These are phyloP conservation scores for Cyclotella cryptica DNA, from an alignment of 108 stramenopile genomes.

Conservation along the genomic window DNA sequence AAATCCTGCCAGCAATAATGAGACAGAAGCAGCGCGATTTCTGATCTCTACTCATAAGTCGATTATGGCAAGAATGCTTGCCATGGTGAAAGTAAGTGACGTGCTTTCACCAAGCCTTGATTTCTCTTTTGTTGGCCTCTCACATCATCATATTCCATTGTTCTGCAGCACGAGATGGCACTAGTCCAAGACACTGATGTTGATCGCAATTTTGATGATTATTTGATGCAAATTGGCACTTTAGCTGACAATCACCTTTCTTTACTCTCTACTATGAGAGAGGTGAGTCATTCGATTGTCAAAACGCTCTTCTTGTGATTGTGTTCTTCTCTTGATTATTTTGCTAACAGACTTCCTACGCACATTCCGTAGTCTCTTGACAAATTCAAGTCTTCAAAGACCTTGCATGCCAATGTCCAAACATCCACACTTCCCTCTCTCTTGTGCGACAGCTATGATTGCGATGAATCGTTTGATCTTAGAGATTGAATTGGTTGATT, in stretches of 20 bases:
- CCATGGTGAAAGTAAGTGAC: slow-evolving; percentile 64
- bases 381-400: slow-evolving; percentile 13
- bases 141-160: background rate
- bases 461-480: slow-evolving; percentile 30
- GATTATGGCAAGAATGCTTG: slow-evolving; percentile 67
- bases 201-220: slow-evolving; percentile 72
- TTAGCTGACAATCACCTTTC: slow-evolving; percentile 64
- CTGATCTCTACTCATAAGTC: slow-evolving; percentile 65
- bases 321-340: background rate
- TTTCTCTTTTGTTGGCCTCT: slow-evolving; percentile 3
- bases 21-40: slow-evolving; percentile 46
- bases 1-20: background rate
- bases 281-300: slow-evolving; percentile 22
- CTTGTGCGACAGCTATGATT: slow-evolving; percentile 5
- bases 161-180: slow-evolving; percentile 67
- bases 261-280: slow-evolving; percentile 62
- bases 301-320: background rate
- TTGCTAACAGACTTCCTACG: background rate
- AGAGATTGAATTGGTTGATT: slow-evolving; percentile 9
- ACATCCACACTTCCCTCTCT: background rate
- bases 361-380: slow-evolving; percentile 16
- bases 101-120: background rate
- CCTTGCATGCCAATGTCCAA: background rate
- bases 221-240: slow-evolving; percentile 64
- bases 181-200: slow-evolving; percentile 68